These are phyloP conservation scores for Penicillium goetzii DNA, from an alignment of 495 filamentous ascomycete genomes.

Conservation along the genomic window DNA sequence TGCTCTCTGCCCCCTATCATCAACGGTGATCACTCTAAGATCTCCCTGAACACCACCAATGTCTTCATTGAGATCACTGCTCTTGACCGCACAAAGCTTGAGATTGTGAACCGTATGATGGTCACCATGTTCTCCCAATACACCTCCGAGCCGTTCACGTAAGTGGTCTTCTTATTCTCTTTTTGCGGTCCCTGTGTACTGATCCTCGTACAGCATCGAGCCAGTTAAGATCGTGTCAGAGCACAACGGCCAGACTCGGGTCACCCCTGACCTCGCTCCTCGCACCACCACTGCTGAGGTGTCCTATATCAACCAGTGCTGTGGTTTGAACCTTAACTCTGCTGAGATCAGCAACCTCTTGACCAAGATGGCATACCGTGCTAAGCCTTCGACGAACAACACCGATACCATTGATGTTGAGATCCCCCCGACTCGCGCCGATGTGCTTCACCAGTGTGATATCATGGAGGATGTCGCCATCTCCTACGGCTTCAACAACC, in stretches of 20 bases:
- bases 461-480: slow-evolving; percentile 99
- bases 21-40: slow-evolving; percentile 96
- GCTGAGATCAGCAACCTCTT: slow-evolving; percentile 74
- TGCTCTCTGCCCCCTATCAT: slow-evolving; percentile 97
- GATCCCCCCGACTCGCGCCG: slow-evolving; percentile 86
- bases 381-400: slow-evolving; percentile 68
- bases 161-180: slow-evolving; percentile 21
- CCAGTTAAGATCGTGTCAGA: slow-evolving; percentile 87
- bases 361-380: slow-evolving; percentile 81
- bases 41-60: slow-evolving; percentile 84
- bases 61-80: slow-evolving; percentile 97
- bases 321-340: slow-evolving; percentile 74
- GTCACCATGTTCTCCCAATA: slow-evolving; percentile 98
- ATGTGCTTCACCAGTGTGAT: slow-evolving; percentile 94
- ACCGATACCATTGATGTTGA: slow-evolving; percentile 73
- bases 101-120: slow-evolving; percentile 92
- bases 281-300: slow-evolving; percentile 80
- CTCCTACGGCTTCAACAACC: slow-evolving; percentile 93
- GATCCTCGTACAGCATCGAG: slow-evolving; percentile 61
- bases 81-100: slow-evolving; percentile 95
- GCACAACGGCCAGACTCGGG: slow-evolving; percentile 81
- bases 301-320: slow-evolving; percentile 90
- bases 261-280: slow-evolving; percentile 77
- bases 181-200: not conserved
- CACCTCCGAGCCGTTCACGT: slow-evolving; percentile 82